These are phyloP conservation scores for Arthrobotrys sinensis DNA, from an alignment of 2,329 filamentous ascomycete species.

Conservation along the genomic window DNA sequence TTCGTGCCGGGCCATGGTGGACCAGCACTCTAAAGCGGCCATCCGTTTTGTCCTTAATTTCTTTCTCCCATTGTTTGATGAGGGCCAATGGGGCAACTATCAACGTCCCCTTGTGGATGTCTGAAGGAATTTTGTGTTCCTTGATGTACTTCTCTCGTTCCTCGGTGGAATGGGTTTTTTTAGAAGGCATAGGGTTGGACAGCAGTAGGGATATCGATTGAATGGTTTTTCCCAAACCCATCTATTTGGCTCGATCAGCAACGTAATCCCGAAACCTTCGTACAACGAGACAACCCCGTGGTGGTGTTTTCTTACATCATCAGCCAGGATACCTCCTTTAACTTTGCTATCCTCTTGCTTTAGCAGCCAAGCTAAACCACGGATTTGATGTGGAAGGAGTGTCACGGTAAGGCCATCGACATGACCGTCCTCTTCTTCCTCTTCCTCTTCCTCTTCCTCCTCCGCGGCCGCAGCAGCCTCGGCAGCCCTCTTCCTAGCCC, in stretches of 20 bases:
- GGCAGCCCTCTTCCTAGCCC: slow-evolving; percentile 49
- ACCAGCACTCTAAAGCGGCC: slow-evolving; percentile 86
- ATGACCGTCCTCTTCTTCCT: slow-evolving; percentile 74
- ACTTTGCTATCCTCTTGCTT: slow-evolving; percentile 89
- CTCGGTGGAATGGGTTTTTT: slow-evolving; percentile 71
- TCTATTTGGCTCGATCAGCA: slow-evolving; percentile 66
- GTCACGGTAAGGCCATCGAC: slow-evolving; percentile 89
- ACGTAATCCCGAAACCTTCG: not conserved
- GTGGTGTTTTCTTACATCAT: slow-evolving; percentile 74
- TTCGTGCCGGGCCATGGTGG: slow-evolving; percentile 89
- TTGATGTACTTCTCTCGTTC: slow-evolving; percentile 67
- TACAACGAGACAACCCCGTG: too few species aligned
- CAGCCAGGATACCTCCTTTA: slow-evolving; percentile 93
- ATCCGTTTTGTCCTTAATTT: slow-evolving; percentile 86
- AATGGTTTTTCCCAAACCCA: slow-evolving; percentile 96
- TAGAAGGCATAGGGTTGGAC: slow-evolving; percentile 80
- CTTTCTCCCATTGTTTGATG: slow-evolving; percentile 96
- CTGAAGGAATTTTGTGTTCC: slow-evolving; percentile 78
- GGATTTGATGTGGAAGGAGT: slow-evolving; percentile 91
- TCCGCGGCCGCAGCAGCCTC: slow-evolving; percentile 63
- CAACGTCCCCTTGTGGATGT: slow-evolving; percentile 83
- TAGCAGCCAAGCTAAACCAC: slow-evolving; percentile 95
- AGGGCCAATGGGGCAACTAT: slow-evolving; percentile 93
- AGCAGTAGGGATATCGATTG: slow-evolving; percentile 92
- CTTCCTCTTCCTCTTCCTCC: slow-evolving; percentile 71